Evolutionary conservation across 1,139 yeast species (phyloP).

Genomic region (Suhomyces chickasaworum): DNA sequence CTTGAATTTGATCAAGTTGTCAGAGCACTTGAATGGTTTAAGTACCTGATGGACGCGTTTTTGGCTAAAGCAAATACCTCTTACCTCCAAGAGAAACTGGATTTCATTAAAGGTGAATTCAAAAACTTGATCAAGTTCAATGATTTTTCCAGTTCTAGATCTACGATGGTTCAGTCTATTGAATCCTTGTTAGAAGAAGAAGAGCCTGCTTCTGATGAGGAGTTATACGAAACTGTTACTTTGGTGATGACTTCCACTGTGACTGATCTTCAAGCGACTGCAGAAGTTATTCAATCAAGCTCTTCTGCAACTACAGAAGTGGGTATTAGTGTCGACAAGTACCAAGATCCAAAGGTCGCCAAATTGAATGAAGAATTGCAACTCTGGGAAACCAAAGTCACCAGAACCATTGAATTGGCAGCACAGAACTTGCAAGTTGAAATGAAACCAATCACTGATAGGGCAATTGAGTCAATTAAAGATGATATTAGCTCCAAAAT

Average conservation of each 20-base stretch:
- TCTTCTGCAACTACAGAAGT: slow-evolving; percentile 9
- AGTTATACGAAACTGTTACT: slow-evolving; percentile 20
- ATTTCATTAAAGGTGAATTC: slow-evolving; percentile 33
- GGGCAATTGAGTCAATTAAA: slow-evolving; percentile 34
- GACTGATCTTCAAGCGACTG: slow-evolving; percentile 13
- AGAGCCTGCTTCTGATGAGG: slow-evolving; percentile 10
- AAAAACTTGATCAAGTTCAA: slow-evolving; percentile 27
- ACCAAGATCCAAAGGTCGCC: slow-evolving; percentile 8
- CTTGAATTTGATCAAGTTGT: background rate
- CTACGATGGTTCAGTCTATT: slow-evolving; percentile 23
- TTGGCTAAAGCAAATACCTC: slow-evolving; percentile 11
- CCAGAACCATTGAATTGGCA: slow-evolving; percentile 47
- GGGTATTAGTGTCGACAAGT: slow-evolving; percentile 13
- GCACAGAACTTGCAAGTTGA: slow-evolving; percentile 41
- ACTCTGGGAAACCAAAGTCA: slow-evolving; percentile 39
- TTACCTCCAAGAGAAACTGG: slow-evolving; percentile 18
- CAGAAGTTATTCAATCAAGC: slow-evolving; percentile 10
- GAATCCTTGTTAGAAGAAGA: slow-evolving; percentile 24
- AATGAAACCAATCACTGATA: slow-evolving; percentile 38
- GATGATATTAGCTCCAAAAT: slow-evolving; percentile 43
- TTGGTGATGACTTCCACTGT: slow-evolving; percentile 34
- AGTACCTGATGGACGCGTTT: slow-evolving; percentile 7
- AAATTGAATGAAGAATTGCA: slow-evolving; percentile 31
- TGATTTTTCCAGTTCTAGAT: slow-evolving; percentile 20
- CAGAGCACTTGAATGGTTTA: slow-evolving; percentile 1